Conservation (phyloP, 75 land plant species). For the Sequoia sempervirens region DNA sequence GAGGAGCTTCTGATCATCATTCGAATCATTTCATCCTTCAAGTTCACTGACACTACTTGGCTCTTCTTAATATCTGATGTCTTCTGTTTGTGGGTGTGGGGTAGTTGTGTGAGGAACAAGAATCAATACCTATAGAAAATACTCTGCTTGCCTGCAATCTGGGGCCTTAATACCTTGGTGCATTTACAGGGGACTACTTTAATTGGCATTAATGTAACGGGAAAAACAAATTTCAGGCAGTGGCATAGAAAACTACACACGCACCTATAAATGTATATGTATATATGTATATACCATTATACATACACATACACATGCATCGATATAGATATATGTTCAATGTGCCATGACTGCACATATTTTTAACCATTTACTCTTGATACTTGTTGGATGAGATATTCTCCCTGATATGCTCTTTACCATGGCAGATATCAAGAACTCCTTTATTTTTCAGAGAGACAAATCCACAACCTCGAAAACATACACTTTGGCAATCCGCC, state of each 20-base stretch:
- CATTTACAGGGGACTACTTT: neutral
- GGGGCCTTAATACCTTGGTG: neutral
- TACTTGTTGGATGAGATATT: slow-evolving; percentile 1
- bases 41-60: neutral
- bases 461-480: slow-evolving; percentile 54
- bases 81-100: neutral
- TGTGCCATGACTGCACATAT: neutral
- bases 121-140: neutral
- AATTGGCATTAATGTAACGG: neutral
- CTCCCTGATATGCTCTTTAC: neutral
- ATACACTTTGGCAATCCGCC: slow-evolving; percentile 46
- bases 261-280: too few relatives aligned
- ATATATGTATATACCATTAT: too few relatives aligned
- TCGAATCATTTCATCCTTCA: neutral
- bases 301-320: too few relatives aligned
- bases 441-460: slow-evolving; percentile 52
- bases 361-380: neutral
- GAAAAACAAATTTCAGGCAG: too few relatives aligned
- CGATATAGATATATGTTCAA: neutral
- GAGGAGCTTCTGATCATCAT: neutral
- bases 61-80: neutral
- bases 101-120: neutral
- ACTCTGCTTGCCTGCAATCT: neutral
- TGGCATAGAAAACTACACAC: too few relatives aligned
- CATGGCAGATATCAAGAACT: slow-evolving; percentile 42